Base-by-base conservation (phyloP, 192 early-diverging fungal species). In the Oehlia diaphana region DNA sequence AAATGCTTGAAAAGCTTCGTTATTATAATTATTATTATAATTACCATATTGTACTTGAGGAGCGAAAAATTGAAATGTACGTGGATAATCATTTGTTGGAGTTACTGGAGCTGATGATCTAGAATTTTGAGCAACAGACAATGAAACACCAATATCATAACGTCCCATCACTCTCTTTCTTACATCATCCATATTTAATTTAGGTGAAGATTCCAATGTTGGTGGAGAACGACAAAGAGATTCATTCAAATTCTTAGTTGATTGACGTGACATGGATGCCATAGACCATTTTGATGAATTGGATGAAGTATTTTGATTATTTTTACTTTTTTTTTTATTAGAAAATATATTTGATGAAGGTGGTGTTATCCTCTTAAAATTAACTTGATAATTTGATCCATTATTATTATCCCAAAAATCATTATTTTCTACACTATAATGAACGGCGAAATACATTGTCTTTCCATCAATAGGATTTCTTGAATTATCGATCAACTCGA, bases 371-470 rank as follows among this genome's bases (percentile, higher is more conserved):
- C 79, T 80, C 42, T 84, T 83, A 66, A 86, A 82, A 69, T 87
- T 83, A 76, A 95, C 87, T 75, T 90, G 86, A 87, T 96, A 96
- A 88, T 99, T 99, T 72, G 85, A 82, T 63, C 94, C 94, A 76
- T 81, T 80, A 89, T 99, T 99, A 86, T 96, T 99, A 89, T 99
- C 97, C 97, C 97, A 99, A 84, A 90, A 89, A 82, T 94, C 93
- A 33, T 74, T 77, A 7, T 90, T 91, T 26, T 86, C 87, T 23
- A 96, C 95, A 28, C 82, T 85, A 82, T 95, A 96, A 9, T 87
- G 84, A 39, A 91, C 86, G 42, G 91, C 91, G 71, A 94, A 79
- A 50, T 87, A 92, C 68, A 93, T 83, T 0, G 87, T 88, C 76
- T 84, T 81, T 63, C 84, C 84, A 31, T 84, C 80, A 35, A 78